Percentiles rank a stretch among this genome's conserved stretches.
Evolutionary conservation across 768 basidiomycete genomes (phyloP).

Genomic region (Serendipita sp.): DNA sequence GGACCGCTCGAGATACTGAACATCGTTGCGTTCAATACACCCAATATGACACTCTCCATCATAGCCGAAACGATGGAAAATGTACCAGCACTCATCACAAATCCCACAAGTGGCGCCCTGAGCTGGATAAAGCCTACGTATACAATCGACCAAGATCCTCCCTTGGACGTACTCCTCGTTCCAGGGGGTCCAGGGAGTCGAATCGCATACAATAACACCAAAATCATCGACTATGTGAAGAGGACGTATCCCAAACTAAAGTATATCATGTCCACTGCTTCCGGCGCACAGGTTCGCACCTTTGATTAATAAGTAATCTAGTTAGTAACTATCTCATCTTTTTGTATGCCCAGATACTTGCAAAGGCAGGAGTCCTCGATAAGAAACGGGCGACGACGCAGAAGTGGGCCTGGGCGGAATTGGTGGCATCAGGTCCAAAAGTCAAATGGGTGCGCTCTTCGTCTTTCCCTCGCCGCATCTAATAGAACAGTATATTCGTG

Average conservation of each 20-base stretch:
- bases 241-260: background rate
- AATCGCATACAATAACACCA: conserved; percentile 2
- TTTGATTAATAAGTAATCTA: too few relatives aligned
- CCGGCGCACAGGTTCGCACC: background rate
- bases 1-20: conserved; percentile 4
- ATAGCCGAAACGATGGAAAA: conserved; percentile 4
- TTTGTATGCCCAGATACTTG: conserved; percentile 15
- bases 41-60: conserved; percentile 5
- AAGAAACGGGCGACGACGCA: conserved; percentile 30
- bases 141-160: conserved; percentile 1
- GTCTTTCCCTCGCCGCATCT: too few relatives aligned
- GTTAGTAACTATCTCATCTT: too few relatives aligned
- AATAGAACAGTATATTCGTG: too few relatives aligned
- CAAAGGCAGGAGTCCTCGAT: conserved; percentile 26
- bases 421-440: background rate
- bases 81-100: background rate
- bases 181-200: background rate
- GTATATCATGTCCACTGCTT: conserved; percentile 6
- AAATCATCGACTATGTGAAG: conserved; percentile 4
- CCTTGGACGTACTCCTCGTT: conserved; percentile 1
- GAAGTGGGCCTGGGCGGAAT: conserved; percentile 16
- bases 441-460: conserved; percentile 5
- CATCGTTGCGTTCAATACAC: background rate
- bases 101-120: background rate
- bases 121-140: conserved; percentile 5